These are phyloP conservation scores for Epichloe festucae DNA, from an alignment of 2,329 filamentous ascomycete genomes.

Conservation along the genomic window DNA sequence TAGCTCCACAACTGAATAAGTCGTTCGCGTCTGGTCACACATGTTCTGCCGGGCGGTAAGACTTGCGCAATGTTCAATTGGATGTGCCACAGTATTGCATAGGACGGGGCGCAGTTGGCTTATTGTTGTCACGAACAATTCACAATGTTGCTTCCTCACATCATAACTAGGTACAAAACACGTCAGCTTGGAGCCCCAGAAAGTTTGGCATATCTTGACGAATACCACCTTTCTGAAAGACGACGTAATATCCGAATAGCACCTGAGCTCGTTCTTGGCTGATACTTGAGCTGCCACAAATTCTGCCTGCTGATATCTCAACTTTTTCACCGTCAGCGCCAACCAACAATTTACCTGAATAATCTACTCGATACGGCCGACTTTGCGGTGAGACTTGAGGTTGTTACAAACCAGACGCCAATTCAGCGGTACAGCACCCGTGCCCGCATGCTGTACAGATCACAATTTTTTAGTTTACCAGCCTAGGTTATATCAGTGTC, in stretches of 20 bases:
- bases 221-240: background rate
- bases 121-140: background rate
- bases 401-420: background rate
- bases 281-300: background rate
- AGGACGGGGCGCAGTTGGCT: background rate
- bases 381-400: background rate
- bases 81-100: constrained; percentile 5
- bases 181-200: background rate
- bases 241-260: background rate
- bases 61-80: background rate
- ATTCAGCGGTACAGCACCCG: background rate
- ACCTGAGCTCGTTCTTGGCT: background rate
- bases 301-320: background rate
- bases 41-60: constrained; percentile 26
- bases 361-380: background rate
- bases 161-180: background rate
- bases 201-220: background rate
- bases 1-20: constrained; percentile 7
- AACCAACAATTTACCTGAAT: background rate
- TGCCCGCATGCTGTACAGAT: background rate
- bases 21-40: too few relatives aligned
- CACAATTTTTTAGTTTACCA: background rate
- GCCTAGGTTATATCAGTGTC: background rate
- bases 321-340: background rate
- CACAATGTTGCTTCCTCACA: too few relatives aligned